Evolutionary conservation across 2,329 filamentous ascomycete species (phyloP).

Genomic region (Aspergillus sp.): DNA sequence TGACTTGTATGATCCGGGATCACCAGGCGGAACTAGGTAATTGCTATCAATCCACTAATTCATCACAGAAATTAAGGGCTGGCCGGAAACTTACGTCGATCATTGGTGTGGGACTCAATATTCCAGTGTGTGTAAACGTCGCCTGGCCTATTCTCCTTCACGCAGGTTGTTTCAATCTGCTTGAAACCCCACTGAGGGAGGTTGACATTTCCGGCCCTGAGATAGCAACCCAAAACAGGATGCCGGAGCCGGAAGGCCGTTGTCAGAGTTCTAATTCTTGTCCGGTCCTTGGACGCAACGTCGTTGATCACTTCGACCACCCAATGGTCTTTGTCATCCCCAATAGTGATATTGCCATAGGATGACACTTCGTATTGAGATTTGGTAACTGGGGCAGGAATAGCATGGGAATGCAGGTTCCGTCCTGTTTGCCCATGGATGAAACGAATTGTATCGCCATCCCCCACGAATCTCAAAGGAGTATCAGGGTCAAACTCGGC

Average conservation of each 20-base stretch:
- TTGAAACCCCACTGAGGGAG: slow-evolving; percentile 99
- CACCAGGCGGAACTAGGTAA: slow-evolving; percentile 69
- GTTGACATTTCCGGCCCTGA: slow-evolving; percentile 92
- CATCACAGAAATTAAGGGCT: neutral
- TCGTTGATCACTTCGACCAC: slow-evolving; percentile 86
- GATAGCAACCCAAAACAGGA: slow-evolving; percentile 78
- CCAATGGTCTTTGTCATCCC: slow-evolving; percentile 98
- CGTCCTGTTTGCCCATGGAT: slow-evolving; percentile 94
- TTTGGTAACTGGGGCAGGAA: slow-evolving; percentile 85
- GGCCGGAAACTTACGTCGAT: slow-evolving; percentile 70
- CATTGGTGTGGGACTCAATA: slow-evolving; percentile 90
- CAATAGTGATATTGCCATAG: slow-evolving; percentile 92
- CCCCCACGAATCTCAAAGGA: slow-evolving; percentile 68
- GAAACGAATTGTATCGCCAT: slow-evolving; percentile 75
- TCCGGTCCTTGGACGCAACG: slow-evolving; percentile 78
- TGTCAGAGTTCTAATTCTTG: slow-evolving; percentile 82
- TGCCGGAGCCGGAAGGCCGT: slow-evolving; percentile 89
- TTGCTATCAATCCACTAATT: neutral
- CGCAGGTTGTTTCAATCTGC: slow-evolving; percentile 96
- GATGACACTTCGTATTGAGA: slow-evolving; percentile 86
- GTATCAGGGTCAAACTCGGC: slow-evolving; percentile 66
- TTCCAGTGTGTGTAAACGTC: slow-evolving; percentile 99
- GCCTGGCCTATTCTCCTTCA: slow-evolving; percentile 84
- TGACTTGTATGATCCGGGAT: slow-evolving; percentile 90
- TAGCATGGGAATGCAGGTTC: slow-evolving; percentile 91